phyloP scores from a whole-genome alignment of 306 rosid species.

The Benincasa hispida region DNA sequence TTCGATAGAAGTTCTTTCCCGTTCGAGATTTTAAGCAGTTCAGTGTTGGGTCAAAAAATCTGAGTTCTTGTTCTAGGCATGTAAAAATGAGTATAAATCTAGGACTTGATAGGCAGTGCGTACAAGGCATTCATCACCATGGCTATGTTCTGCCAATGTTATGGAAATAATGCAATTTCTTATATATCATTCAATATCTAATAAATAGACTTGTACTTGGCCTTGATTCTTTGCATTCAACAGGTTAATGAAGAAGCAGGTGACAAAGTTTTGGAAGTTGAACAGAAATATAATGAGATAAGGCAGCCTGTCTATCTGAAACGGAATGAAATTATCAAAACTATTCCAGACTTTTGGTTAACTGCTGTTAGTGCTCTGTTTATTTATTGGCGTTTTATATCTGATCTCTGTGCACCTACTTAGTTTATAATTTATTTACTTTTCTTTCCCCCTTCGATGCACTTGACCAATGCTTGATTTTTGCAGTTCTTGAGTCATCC shows the following conservation, averaged over 20 bases:
- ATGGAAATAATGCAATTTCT: slow-evolving; percentile 4
- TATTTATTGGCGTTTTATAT: not conserved
- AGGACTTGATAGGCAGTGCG: not conserved
- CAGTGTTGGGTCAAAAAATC: not conserved
- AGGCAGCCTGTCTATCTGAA: slow-evolving; percentile 52
- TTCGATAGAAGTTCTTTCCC: not conserved
- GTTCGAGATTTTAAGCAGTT: not conserved
- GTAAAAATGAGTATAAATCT: not conserved
- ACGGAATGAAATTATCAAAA: slow-evolving; percentile 52
- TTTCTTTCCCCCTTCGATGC: not conserved
- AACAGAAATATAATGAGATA: slow-evolving; percentile 61
- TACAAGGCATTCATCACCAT: not conserved
- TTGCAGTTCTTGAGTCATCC: slow-evolving; percentile 90
- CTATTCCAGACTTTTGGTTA: slow-evolving; percentile 81
- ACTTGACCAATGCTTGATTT: slow-evolving; percentile 8
- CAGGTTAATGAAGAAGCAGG: slow-evolving; percentile 79
- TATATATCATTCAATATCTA: not conserved
- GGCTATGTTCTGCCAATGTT: not conserved
- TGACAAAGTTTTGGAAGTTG: slow-evolving; percentile 56
- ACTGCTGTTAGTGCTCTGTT: slow-evolving; percentile 60
- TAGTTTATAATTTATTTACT: not conserved
- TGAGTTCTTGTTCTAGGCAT: not conserved
- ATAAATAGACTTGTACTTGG: not conserved
- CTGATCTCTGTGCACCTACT: not conserved
- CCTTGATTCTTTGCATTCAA: slow-evolving; percentile 5